Evolutionary conservation across 805 yeast genomes (phyloP), one percentile per base, ranked within the genome.

Genomic region (Jamesozyma lodderae): DNA sequence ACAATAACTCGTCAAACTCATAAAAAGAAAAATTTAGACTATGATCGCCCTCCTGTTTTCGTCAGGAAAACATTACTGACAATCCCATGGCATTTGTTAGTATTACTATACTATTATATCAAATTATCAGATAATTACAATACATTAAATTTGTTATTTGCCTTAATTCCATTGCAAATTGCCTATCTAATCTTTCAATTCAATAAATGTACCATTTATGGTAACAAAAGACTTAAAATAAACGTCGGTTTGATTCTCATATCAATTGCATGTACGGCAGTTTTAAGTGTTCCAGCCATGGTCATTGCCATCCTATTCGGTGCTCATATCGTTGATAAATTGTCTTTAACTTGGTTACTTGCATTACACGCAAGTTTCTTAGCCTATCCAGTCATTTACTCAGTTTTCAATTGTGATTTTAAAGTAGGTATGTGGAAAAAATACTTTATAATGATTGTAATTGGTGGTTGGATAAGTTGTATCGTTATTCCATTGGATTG

Each of bases 401-500:
- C 77, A 11, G 77, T 77, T 40, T 61, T 73, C 28, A 61, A 65
- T 19, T 63, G 78, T 17, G 77, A 77, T 46, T 63, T 73, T 25
- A 61, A 65, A 22, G 55, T 68, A 51, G 78, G 79, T 20, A 44
- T 59, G 26, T 60, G 62, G 53, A 64, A 56, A 38, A 60, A 55
- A 37, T 60, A 59, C 33, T 57, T 60, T 18, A 47, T 59, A 10
- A 40, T 54, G 19, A 53, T 63, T 7, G 59, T 59, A 5, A 36
- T 81, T 9, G 95, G 96, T 1, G 77, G 88, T 6, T 90, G 97
- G 97, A 47, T 86, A 1, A 96, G 97, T 13, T 95, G 90, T 3
- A 60, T 84, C 26, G 97, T 95, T 1, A 87, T 92, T 41, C 96
- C 97, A 0, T 68, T 92, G 42, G 98, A 90, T 60, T 90, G 98